A percentile compares a stretch with the other conserved stretches of the same genome.
These are phyloP conservation scores for Angomonas desouzai DNA, from an alignment of 208 protist genomes.

Conservation along the genomic window DNA sequence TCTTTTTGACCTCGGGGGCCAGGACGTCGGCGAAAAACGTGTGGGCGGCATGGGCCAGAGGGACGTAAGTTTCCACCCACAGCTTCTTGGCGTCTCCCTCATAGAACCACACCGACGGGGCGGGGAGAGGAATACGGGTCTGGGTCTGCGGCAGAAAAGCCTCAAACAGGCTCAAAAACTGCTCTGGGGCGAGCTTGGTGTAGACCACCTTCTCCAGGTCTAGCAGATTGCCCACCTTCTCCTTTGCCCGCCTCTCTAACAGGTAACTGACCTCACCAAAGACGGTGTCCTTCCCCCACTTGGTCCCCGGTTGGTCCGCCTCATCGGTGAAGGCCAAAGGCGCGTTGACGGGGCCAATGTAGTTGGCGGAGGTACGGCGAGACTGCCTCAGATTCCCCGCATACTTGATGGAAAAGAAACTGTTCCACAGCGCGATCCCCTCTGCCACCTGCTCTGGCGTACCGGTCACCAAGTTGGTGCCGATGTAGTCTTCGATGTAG, in stretches of 20 bases:
- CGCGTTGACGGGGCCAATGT: slow-evolving; percentile 40
- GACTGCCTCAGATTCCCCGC: slow-evolving; percentile 44
- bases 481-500: slow-evolving; percentile 84
- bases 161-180: slow-evolving; percentile 67
- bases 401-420: slow-evolving; percentile 49
- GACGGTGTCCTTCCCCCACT: slow-evolving; percentile 70
- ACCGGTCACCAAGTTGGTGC: slow-evolving; percentile 70
- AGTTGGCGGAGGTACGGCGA: slow-evolving; percentile 54
- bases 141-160: slow-evolving; percentile 63
- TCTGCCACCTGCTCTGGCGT: slow-evolving; percentile 43
- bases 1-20: slow-evolving; percentile 28
- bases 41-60: slow-evolving; percentile 39
- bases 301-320: slow-evolving; percentile 75
- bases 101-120: slow-evolving; percentile 74
- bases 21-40: slow-evolving; percentile 63
- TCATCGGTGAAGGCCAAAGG: slow-evolving; percentile 58
- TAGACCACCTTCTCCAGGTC: slow-evolving; percentile 68
- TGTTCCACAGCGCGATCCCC: slow-evolving; percentile 61
- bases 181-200: slow-evolving; percentile 29
- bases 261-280: slow-evolving; percentile 74
- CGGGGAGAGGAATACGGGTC: slow-evolving; percentile 68
- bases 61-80: slow-evolving; percentile 78
- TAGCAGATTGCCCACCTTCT: slow-evolving; percentile 65
- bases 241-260: slow-evolving; percentile 61
- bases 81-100: slow-evolving; percentile 59